Percentiles rank a stretch among this genome's conserved stretches.
These are phyloP conservation scores for Sporothrix dimorphospora DNA, from an alignment of 2,329 filamentous ascomycete genomes.

Conservation along the genomic window DNA sequence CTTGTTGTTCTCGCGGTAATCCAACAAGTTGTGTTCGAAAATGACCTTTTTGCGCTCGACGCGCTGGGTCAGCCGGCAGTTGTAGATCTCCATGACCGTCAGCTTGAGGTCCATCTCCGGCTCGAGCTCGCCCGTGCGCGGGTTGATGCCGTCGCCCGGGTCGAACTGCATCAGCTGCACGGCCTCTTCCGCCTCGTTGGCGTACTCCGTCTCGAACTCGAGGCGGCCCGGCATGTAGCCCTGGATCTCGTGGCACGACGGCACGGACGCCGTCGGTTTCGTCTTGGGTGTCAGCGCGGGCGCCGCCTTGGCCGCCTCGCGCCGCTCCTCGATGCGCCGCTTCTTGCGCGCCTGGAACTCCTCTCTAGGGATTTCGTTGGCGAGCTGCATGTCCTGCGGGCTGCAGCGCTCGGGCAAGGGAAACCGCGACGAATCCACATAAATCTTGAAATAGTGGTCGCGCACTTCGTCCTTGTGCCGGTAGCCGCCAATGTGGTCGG, in stretches of 20 bases:
- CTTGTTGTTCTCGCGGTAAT: conserved; percentile 89
- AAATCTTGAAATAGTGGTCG: conserved; percentile 89
- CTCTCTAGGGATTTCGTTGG: conserved; percentile 81
- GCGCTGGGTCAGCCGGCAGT: conserved; percentile 83
- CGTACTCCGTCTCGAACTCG: conserved; percentile 96
- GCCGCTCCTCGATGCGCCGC: conserved; percentile 85
- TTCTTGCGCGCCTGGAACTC: conserved; percentile 95
- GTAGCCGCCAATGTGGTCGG: conserved; percentile 96
- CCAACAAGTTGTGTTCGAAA: conserved; percentile 90
- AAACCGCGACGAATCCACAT: conserved; percentile 80
- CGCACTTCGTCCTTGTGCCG: conserved; percentile 93
- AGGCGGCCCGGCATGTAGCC: conserved; percentile 97
- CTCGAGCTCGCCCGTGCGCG: conserved; percentile 80
- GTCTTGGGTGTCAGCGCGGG: conserved; percentile 86
- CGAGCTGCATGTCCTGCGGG: conserved; percentile 76
- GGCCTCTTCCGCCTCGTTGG: conserved; percentile 96
- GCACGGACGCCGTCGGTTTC: conserved; percentile 93
- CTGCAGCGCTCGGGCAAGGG: conserved; percentile 86
- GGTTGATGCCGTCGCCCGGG: conserved; percentile 89
- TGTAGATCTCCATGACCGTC: conserved; percentile 98
- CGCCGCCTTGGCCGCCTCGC: conserved; percentile 82
- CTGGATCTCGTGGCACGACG: conserved; percentile 95
- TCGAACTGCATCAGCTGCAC: conserved; percentile 99
- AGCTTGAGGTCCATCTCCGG: conserved; percentile 97
- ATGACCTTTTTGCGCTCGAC: conserved; percentile 96